Percentiles rank a stretch among this genome's conserved stretches.
Evolutionary conservation across 768 basidiomycete genomes (phyloP).

Genomic region (Rhizopogon sp.): DNA sequence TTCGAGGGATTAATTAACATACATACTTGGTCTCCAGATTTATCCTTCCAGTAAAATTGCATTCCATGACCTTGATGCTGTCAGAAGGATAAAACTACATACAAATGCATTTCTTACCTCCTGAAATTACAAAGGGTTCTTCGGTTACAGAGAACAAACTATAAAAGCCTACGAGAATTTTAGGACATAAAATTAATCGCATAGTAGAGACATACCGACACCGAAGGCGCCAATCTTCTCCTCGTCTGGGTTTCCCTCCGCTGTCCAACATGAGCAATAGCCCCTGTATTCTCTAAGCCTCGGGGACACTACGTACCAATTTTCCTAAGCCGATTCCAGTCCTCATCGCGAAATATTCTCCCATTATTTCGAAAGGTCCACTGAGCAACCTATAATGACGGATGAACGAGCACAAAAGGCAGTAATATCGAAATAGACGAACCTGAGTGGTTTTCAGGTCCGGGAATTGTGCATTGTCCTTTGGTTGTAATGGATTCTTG

Average conservation of each 20-base stretch:
- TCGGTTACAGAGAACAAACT: constrained; percentile 81
- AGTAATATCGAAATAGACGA: neutral
- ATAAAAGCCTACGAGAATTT: constrained; percentile 53
- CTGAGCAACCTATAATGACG: constrained; percentile 52
- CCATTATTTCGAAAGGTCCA: constrained; percentile 93
- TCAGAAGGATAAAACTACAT: constrained; percentile 14
- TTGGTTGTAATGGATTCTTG: constrained; percentile 3
- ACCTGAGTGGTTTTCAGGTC: constrained; percentile 63
- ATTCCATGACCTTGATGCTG: constrained; percentile 69
- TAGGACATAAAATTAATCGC: neutral
- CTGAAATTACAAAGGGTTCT: constrained; percentile 77
- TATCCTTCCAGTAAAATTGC: constrained; percentile 95
- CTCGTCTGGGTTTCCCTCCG: constrained; percentile 92
- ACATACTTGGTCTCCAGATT: constrained; percentile 69
- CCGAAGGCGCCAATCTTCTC: constrained; percentile 95
- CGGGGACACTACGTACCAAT: constrained; percentile 48
- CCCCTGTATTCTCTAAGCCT: neutral
- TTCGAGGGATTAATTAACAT: neutral
- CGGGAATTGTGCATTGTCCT: constrained; percentile 34
- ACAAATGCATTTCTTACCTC: constrained; percentile 38
- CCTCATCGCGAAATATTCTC: constrained; percentile 72
- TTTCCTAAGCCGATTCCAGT: constrained; percentile 87
- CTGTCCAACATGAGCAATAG: constrained; percentile 28
- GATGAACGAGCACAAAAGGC: neutral
- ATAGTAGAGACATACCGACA: constrained; percentile 46